Base-by-base conservation (phyloP, 75 land plant genomes). In the Adiantum capillusveneris region DNA sequence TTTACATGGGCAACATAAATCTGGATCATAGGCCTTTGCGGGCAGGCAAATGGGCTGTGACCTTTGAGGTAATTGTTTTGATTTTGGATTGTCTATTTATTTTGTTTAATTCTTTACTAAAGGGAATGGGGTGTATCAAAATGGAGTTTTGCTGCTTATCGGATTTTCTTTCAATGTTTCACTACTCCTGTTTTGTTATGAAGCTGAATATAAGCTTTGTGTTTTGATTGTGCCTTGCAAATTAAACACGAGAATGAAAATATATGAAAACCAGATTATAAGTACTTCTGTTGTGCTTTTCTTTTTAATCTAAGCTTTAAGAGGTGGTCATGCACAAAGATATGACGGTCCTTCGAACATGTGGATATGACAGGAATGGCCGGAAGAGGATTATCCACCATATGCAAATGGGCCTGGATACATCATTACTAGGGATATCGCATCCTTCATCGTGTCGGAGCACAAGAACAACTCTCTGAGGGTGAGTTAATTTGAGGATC, bases 351-450 rank as follows among this genome's bases (percentile, higher is more conserved):
- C n/a, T n/a, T n/a, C n/a, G n/a, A n/a, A n/a, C n/a, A n/a, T n/a
- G n/a, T n/a, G n/a, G n/a, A n/a, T n/a, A n/a, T 34, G 25, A 56
- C 67, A 84, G 86, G 86, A 81, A 48, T 84, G 86, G 86, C 76
- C 81, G 24, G 70, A 69, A 25, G 62, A 56, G 17, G 48, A 46
- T 11, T 84, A 77, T 29, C 86, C 86, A 34, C 67, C 86, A 7
- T 84, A 84, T 72, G 86, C 86, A 57, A 79, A 81, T 74, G 86
- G 86, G 25, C 86, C 86, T 29, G 85, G 81, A 9, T 84, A 84
- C 54, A 70, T 84, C 7, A 59, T 84, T 25, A 82, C 86, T 22
- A 56, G 58, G 31, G 81, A 84, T 29, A 77, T 84, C 41, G 77
- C 86, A 3, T 57, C 50, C 21, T 81, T 76, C 66, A 59, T 84